Evolutionary conservation across 73 alveolate genomes (phyloP).

Genomic region (Paramecium tetraurelia): DNA sequence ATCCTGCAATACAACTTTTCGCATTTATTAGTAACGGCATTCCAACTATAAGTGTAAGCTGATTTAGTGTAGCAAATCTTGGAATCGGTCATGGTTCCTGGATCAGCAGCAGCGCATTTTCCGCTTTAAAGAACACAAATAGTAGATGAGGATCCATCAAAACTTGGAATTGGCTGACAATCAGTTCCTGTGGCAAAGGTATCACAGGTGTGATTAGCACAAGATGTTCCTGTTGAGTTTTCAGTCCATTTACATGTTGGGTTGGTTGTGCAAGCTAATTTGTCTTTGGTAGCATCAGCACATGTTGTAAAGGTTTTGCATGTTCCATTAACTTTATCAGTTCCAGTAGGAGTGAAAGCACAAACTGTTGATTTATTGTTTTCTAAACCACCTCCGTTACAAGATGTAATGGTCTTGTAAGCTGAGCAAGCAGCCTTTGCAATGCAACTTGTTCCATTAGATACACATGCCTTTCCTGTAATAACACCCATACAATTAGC

Average conservation of each 20-base stretch:
- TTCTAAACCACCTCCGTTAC: conserved; percentile 27
- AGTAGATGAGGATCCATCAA: neutral
- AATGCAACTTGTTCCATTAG: neutral
- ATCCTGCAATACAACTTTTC: neutral
- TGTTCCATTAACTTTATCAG: neutral
- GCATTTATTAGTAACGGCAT: neutral
- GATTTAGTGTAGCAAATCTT: neutral
- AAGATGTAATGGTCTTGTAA: neutral
- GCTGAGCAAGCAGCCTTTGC: neutral
- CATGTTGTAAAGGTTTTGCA: neutral
- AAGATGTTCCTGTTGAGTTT: neutral
- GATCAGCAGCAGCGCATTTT: neutral
- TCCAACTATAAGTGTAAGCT: conserved; percentile 39
- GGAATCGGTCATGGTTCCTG: neutral
- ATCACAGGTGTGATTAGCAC: neutral
- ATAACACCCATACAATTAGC: neutral
- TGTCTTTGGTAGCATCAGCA: neutral
- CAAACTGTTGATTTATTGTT: neutral
- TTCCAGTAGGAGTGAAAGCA: conserved; percentile 32
- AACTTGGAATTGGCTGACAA: neutral
- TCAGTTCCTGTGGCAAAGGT: neutral
- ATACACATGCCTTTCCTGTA: neutral
- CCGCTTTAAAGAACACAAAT: neutral
- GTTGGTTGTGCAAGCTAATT: neutral
- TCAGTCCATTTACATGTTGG: neutral